Conservation (phyloP, 1,284 basidiomycete species). For the Agroathelia rolfsii region DNA sequence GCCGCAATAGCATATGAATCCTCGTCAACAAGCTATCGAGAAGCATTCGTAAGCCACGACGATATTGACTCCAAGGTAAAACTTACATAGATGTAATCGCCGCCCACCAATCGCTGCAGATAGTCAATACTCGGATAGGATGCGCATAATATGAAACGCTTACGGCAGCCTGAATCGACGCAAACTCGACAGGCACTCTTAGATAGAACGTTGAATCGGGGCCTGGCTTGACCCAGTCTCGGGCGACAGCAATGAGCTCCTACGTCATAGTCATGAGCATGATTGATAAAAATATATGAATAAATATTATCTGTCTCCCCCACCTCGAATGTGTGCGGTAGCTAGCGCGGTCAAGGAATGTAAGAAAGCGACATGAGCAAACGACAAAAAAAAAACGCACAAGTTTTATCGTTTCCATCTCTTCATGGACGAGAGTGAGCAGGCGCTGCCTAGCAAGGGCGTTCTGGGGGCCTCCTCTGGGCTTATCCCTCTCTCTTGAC, state of each 20-base stretch:
- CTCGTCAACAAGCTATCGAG: slow-evolving; percentile 57
- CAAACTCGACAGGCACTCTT: slow-evolving; percentile 73
- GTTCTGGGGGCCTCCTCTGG: no score
- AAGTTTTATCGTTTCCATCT: slow-evolving; percentile 75
- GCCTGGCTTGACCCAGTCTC: slow-evolving; percentile 75
- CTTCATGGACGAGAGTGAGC: slow-evolving; percentile 69
- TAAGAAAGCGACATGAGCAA: slow-evolving; percentile 10
- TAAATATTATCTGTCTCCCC: slow-evolving; percentile 5
- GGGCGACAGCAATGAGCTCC: slow-evolving; percentile 69
- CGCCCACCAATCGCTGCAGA: slow-evolving; percentile 57
- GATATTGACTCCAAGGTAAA: slow-evolving; percentile 3
- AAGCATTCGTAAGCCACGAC: slow-evolving; percentile 11
- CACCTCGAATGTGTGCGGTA: slow-evolving; percentile 54
- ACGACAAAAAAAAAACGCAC: slow-evolving; percentile 27
- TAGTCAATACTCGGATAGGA: slow-evolving; percentile 5
- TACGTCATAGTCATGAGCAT: slow-evolving; percentile 18
- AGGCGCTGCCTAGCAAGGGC: slow-evolving; percentile 59
- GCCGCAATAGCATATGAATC: slow-evolving; percentile 77
- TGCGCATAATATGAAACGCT: slow-evolving; percentile 20
- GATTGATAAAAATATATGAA: neutral
- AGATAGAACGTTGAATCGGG: slow-evolving; percentile 63
- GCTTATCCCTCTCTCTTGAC: slow-evolving; percentile 36
- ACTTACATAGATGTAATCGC: slow-evolving; percentile 69
- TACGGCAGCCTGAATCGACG: slow-evolving; percentile 70
- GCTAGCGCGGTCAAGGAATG: slow-evolving; percentile 29